Conservation (phyloP, 192 early-diverging fungal genomes). For the Dissophora ornata region DNA sequence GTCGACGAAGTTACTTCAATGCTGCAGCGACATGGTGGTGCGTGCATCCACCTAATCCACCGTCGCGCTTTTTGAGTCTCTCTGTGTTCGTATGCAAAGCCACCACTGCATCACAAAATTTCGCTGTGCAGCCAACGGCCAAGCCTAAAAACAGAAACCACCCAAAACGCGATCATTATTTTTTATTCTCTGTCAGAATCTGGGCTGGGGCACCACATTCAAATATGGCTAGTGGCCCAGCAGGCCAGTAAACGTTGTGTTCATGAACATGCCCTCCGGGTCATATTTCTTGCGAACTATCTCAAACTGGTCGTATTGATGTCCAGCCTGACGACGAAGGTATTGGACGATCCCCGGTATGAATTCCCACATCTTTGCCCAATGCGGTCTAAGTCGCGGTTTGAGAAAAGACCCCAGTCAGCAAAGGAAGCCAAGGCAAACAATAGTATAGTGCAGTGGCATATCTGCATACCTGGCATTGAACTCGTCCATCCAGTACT, state of each 20-base stretch:
- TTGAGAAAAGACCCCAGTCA: no score
- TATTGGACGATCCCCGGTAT: constrained; percentile 23
- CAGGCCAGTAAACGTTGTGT: constrained; percentile 9
- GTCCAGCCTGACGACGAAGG: background rate
- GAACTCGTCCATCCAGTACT: constrained; percentile 46
- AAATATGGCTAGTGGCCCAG: background rate
- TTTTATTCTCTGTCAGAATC: no score
- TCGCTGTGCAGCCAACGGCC: no score
- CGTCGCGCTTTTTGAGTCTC: background rate
- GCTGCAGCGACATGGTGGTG: no score
- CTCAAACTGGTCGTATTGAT: constrained; percentile 18
- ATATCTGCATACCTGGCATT: constrained; percentile 32
- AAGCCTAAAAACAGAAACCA: background rate
- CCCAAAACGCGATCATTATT: no score
- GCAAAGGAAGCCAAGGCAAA: no score
- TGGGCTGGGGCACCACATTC: no score
- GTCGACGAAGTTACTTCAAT: no score
- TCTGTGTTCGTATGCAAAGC: constrained; percentile 1
- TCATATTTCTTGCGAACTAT: constrained; percentile 32
- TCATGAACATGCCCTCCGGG: constrained; percentile 36
- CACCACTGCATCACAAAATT: background rate
- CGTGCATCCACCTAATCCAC: background rate
- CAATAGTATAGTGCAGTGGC: no score
- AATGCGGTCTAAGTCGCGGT: constrained; percentile 50
- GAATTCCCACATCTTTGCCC: constrained; percentile 36